Evolutionary conservation across 805 yeast species (phyloP).

Genomic region (Candida berthetii): DNA sequence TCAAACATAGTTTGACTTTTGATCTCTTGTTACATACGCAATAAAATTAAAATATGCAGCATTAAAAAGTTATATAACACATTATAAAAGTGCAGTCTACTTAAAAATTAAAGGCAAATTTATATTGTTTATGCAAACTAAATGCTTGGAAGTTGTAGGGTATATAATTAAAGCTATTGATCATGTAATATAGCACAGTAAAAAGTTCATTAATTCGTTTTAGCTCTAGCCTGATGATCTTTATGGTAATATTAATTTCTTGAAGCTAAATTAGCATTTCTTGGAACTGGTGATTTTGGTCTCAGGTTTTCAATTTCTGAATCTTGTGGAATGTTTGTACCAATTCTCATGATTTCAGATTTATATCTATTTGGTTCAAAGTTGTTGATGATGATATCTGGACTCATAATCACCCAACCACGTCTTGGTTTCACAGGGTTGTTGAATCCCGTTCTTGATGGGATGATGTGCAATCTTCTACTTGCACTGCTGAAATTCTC

Average conservation of each 20-base stretch:
- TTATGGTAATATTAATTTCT: background rate
- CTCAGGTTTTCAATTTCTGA: slow-evolving; percentile 73
- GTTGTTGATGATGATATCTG: slow-evolving; percentile 73
- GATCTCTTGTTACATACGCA: too few species aligned
- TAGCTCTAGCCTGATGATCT: too few species aligned
- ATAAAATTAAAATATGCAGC: too few species aligned
- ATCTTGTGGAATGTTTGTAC: slow-evolving; percentile 56
- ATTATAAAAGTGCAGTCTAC: too few species aligned
- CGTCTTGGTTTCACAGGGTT: slow-evolving; percentile 61
- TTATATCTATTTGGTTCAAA: slow-evolving; percentile 46
- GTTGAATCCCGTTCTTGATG: slow-evolving; percentile 60
- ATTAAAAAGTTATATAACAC: background rate
- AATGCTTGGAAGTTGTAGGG: too few species aligned
- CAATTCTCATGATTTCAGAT: slow-evolving; percentile 35
- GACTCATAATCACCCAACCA: slow-evolving; percentile 91
- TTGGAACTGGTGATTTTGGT: slow-evolving; percentile 68
- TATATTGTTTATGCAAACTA: too few species aligned
- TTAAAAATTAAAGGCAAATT: too few species aligned
- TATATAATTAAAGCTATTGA: too few species aligned
- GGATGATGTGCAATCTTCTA: slow-evolving; percentile 79
- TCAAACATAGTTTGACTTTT: too few species aligned
- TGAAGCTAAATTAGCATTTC: slow-evolving; percentile 3
- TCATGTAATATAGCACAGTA: too few species aligned
- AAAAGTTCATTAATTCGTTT: too few species aligned
- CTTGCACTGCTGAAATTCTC: slow-evolving; percentile 86